Base-by-base conservation (phyloP, 495 filamentous ascomycete species). In the Tuber melanosporum region DNA sequence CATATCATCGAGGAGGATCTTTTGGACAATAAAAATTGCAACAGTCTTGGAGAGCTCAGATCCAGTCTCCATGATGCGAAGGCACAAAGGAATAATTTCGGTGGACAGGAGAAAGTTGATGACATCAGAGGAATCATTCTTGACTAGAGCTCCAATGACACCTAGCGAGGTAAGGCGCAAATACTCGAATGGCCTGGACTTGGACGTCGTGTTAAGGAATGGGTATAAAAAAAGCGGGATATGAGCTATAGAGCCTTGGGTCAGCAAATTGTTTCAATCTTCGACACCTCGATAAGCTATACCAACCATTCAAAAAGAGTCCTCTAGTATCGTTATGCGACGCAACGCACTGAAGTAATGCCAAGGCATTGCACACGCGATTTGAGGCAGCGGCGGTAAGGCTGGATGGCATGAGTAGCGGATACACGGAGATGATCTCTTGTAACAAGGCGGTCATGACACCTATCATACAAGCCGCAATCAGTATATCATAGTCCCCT, bases 11-110 rank as follows among this genome's bases (percentile, higher is more conserved):
- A 99, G 88, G 57, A 99, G 86, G 47, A 99, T 99, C 86, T 99
- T 99, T 86, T 99, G 95, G n/a, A 99, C 95, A 82, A 99, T 99
- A 86, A 99, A 99, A 78, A 99, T 99, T 49, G 95, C 95, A 14
- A 99, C 95, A 1, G 95, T 99, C 87, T 99, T 99, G 87, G 94
- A 97, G 70, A 99, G 87, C 84, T 99, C 95, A 0, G 95, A 98
- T 46, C 96, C 96, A 0, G 95, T 99, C 87, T 99, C 95, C 95
- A 99, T 99, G 83, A 99, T 98, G 46, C 95, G 91, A 42, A 99
- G 92, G 83, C 95, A 99, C 5, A 99, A 89, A 9, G 95, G 95
- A 74, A 99, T 99, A 80, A 99, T 99, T 85, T 99, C 95, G 45
- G 95, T 99, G 4, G 96, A 98, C 20, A 99, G 89, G 44, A 99